Percentiles rank a stretch among this genome's conserved stretches.
phyloP scores from a whole-genome alignment of 2,329 filamentous ascomycete species.

The Fusarium gaditjirri region DNA sequence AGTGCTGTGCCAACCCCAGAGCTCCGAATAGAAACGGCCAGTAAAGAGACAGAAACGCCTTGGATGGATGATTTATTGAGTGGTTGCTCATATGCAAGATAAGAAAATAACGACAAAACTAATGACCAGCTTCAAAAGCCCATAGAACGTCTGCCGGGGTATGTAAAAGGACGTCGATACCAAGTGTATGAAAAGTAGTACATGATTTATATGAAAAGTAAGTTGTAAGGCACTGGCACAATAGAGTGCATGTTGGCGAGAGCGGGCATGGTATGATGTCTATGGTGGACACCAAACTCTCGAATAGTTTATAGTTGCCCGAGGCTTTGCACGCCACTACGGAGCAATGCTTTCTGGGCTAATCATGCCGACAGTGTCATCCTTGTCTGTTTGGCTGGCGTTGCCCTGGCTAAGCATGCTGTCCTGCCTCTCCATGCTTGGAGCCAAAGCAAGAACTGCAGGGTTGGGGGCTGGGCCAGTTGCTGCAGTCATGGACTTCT shows the following conservation, averaged over 20 bases:
- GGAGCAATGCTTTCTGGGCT: conserved; percentile 81
- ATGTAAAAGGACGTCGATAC: conserved; percentile 29
- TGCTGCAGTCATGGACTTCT: conserved; percentile 56
- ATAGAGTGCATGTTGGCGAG: neutral
- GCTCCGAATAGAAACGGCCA: conserved; percentile 8
- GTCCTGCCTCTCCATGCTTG: conserved; percentile 67
- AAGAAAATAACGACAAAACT: conserved; percentile 4
- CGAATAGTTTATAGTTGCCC: conserved; percentile 3
- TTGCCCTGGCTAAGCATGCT: conserved; percentile 68
- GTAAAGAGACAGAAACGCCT: conserved; percentile 30
- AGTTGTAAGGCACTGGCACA: conserved; percentile 1
- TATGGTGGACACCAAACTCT: neutral
- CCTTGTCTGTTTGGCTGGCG: conserved; percentile 73
- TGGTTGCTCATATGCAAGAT: conserved; percentile 13
- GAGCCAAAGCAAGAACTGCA: conserved; percentile 53
- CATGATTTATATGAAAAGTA: conserved; percentile 34
- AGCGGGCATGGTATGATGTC: neutral
- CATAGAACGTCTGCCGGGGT: conserved; percentile 15
- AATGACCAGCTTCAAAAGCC: conserved; percentile 32
- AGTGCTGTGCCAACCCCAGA: conserved; percentile 7
- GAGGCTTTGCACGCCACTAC: conserved; percentile 45
- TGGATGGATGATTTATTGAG: conserved; percentile 18
- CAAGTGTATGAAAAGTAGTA: conserved; percentile 34
- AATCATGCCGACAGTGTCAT: conserved; percentile 79
- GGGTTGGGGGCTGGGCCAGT: conserved; percentile 54